Evolutionary conservation across 148 eudicot species (phyloP), one percentile per base, ranked within the genome.

Genomic region (Camellia japonica): DNA sequence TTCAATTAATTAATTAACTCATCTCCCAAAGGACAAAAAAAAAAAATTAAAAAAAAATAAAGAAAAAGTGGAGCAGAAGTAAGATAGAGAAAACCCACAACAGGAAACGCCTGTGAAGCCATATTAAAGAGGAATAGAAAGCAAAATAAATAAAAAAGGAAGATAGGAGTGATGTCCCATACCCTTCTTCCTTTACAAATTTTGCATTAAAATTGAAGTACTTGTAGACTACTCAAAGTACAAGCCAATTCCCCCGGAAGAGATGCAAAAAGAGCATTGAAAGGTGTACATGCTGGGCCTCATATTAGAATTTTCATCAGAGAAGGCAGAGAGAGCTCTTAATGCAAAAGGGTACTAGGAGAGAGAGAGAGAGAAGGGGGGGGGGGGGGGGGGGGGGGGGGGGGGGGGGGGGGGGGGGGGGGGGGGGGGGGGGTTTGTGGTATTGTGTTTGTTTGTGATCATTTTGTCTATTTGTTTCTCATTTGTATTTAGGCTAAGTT

Each of bases 51-150:
- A 67, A 4, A 0, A 49, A 60, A 73, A 20, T 41, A 20, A 14
- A 38, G 42, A 74, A 9, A 46, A 6, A 14, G 13, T 38, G 19
- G 44, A 76, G 10, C 56, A 60, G 23, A 66, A 44, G 58, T 81
- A 58, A 77, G 77, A 82, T 74, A 83, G 74, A 69, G 77, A 73
- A 71, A 87, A 81, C 85, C 85, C 85, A 81, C 80, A 85, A 76
- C 86, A 87, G 61, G 87, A 90, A 86, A 79, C 88, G 63, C 89
- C 88, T 87, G 89, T 80, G 66, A 81, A 83, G 66, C 30, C 65
- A 73, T 54, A 30, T 30, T 30, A 71, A 81, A 85, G 82, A 68
- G 83, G 78, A 84, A 84, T 59, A 75, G 84, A 84, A 89, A 83
- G 6, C 43, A 61, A 89, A 87, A 71, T 85, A 74, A 85, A 84